These are phyloP conservation scores for Stephania japonica DNA, from an alignment of 164 flowering plant species.

Conservation along the genomic window DNA sequence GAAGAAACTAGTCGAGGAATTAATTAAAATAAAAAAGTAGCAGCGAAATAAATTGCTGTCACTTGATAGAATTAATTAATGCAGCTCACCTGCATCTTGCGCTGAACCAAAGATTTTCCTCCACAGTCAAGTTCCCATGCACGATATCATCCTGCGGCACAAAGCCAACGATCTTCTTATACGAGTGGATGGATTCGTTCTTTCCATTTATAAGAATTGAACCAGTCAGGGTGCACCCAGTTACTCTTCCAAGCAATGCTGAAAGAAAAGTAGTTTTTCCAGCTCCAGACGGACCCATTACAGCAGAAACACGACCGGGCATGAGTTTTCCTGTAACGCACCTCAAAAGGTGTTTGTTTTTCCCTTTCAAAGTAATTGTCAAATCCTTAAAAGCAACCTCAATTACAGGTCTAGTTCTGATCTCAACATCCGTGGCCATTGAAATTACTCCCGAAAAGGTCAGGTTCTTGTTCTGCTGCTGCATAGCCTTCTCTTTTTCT, in stretches of 20 bases:
- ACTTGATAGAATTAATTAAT: neutral
- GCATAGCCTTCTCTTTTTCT: constrained; percentile 95
- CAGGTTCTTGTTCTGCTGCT: constrained; percentile 65
- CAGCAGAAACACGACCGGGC: constrained; percentile 95
- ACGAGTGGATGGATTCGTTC: constrained; percentile 66
- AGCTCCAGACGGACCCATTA: constrained; percentile 99
- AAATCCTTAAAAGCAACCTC: constrained; percentile 96
- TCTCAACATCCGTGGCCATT: constrained; percentile 78
- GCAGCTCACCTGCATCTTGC: constrained; percentile 82
- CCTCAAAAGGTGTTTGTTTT: constrained; percentile 71
- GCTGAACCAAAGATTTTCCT: constrained; percentile 96
- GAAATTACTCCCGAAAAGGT: constrained; percentile 90
- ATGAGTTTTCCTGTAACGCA: constrained; percentile 80
- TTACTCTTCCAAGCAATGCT: constrained; percentile 78
- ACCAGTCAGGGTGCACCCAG: constrained; percentile 69
- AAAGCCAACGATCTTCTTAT: constrained; percentile 90
- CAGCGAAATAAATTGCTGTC: neutral
- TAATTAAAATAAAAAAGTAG: too few relatives aligned
- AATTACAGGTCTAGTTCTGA: constrained; percentile 62
- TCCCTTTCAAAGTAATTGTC: constrained; percentile 78
- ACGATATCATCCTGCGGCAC: constrained; percentile 99
- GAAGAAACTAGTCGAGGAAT: neutral
- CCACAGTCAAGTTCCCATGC: constrained; percentile 96
- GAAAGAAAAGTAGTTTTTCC: constrained; percentile 98
- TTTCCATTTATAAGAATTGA: constrained; percentile 77